Base-by-base conservation (phyloP, 164 flowering plant genomes). In the Sextonia rubra region DNA sequence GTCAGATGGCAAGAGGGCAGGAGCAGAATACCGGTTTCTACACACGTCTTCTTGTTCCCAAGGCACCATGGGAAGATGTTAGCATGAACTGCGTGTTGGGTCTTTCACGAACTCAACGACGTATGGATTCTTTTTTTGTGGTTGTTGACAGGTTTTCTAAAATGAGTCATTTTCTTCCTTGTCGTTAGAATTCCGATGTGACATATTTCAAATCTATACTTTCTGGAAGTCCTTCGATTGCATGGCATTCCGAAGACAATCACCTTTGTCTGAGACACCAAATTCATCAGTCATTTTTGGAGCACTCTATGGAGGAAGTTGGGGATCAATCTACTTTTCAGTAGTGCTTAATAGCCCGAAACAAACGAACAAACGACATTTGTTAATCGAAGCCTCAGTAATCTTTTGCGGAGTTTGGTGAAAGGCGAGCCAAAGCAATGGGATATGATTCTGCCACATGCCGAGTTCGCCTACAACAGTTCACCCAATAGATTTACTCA, bases 51-150 rank as follows among this genome's bases (percentile, higher is more conserved):
- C 3, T 8, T 4, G 11, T 66, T 44, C 69, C 69, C 3, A 30
- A 15, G 22, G 69, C 22, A 30, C 69, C 49, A 15, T 66, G 69
- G 69, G 48, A 30, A 18, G 69, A 66, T 44, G 48, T 66, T 9
- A 37, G 44, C 44, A 37, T 8, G 44, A 9, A 37, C 44, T 37
- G 5, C 44, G 2, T 7, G 44, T 37, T 37, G 44, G 44, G 11
- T 37, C 11, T 37, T 37, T 9, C 2, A 2, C 44, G 11, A 2
- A 37, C 44, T 37, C 44, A 37, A 37, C 44, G 11, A 37, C 9
- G 11, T 37, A 37, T 37, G 44, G 11, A 8, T 37, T 37, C 44
- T 12, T 24, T 29, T 29, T 25, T 64, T 64, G 67, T 25, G 29
- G 20, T 64, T 64, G 67, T 64, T 12, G 29, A 25, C 4, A 29